These are phyloP conservation scores for Lactarius hengduanensis DNA, from an alignment of 768 basidiomycete genomes.

Conservation along the genomic window DNA sequence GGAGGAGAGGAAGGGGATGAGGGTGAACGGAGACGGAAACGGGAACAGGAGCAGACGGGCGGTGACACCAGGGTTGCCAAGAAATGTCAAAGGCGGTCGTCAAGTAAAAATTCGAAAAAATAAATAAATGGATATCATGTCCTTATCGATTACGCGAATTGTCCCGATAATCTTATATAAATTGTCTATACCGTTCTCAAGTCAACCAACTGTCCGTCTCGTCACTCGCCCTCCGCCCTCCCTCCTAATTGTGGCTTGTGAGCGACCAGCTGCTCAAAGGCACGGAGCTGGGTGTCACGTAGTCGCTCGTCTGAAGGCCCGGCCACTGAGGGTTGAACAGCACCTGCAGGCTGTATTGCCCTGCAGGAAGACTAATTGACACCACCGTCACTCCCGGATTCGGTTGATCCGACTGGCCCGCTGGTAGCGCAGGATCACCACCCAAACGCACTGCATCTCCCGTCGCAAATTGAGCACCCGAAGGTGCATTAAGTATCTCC, in stretches of 20 bases:
- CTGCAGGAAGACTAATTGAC: conserved; percentile 61
- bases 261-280: conserved; percentile 71
- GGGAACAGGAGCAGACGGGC: neutral
- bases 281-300: conserved; percentile 71
- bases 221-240: conserved; percentile 3
- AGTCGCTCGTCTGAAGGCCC: conserved; percentile 56
- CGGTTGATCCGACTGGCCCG: conserved; percentile 57
- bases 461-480: conserved; percentile 63
- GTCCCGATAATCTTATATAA: conserved; percentile 4
- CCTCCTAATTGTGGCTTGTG: conserved; percentile 64
- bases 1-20: neutral
- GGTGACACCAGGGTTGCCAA: too few relatives aligned
- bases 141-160: neutral
- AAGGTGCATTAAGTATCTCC: conserved; percentile 61
- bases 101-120: neutral
- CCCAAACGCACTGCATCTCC: conserved; percentile 52
- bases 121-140: neutral
- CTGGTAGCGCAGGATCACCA: conserved; percentile 63
- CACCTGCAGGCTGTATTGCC: conserved; percentile 76
- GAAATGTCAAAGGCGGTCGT: neutral
- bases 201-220: neutral
- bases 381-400: conserved; percentile 84
- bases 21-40: neutral
- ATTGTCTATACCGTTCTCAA: neutral
- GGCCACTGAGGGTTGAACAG: conserved; percentile 94